Percentiles rank a stretch among this genome's conserved stretches.
These are phyloP conservation scores for Yamadazyma siamensis DNA, from an alignment of 1,139 yeast species.

Conservation along the genomic window DNA sequence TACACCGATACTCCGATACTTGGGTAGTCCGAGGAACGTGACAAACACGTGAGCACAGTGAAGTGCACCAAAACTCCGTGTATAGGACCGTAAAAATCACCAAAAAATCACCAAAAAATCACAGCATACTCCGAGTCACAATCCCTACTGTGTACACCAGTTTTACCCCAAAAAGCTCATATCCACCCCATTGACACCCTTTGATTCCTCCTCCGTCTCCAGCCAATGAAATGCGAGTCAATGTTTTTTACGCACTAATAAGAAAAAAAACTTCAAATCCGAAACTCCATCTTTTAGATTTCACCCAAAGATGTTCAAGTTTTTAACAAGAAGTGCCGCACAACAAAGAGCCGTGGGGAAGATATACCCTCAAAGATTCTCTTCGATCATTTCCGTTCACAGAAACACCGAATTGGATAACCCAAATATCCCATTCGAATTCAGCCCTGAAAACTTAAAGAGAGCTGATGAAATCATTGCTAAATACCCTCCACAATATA, in stretches of 20 bases:
- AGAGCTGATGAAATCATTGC: slow-evolving; percentile 73
- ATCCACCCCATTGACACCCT: no score
- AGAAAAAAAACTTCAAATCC: slow-evolving; percentile 6
- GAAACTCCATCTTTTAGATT: slow-evolving; percentile 1
- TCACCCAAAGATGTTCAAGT: slow-evolving; percentile 15
- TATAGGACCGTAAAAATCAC: no score
- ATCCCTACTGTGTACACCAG: no score
- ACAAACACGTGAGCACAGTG: no score
- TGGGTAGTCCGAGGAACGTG: no score
- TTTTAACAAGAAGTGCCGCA: slow-evolving; percentile 3
- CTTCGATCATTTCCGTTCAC: slow-evolving; percentile 61
- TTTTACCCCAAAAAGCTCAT: no score
- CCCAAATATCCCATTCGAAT: slow-evolving; percentile 68
- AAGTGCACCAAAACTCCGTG: no score
- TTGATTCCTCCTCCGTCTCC: not conserved
- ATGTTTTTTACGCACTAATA: slow-evolving; percentile 14
- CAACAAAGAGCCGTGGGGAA: no score
- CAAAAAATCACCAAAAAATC: no score
- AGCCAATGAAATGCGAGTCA: slow-evolving; percentile 19
- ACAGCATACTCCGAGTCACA: no score
- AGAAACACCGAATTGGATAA: slow-evolving; percentile 71
- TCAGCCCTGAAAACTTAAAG: slow-evolving; percentile 61
- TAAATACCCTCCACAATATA: slow-evolving; percentile 83
- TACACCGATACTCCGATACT: no score
- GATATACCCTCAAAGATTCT: slow-evolving; percentile 22